Conservation (phyloP, 139 green algal genomes). For the Asterochloris erici region DNA sequence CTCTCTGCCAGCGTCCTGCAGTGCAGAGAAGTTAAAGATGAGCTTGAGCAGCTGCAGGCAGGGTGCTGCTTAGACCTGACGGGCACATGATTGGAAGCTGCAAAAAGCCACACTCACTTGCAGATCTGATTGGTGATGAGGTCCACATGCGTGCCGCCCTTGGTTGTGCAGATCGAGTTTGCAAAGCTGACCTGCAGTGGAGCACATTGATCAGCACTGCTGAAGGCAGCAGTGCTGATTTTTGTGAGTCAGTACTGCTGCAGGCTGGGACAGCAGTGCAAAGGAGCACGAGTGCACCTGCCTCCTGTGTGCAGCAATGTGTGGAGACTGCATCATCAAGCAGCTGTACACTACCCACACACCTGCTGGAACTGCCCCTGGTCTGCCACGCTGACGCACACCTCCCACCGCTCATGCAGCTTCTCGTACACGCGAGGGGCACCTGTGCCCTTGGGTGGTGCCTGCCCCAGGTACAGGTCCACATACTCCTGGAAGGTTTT, state of each 20-base stretch:
- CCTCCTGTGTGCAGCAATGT: background rate
- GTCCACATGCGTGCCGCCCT: conserved; percentile 97
- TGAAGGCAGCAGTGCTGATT: background rate
- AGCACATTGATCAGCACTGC: background rate
- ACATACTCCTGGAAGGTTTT: conserved; percentile 96
- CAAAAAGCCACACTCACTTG: conserved; percentile 45
- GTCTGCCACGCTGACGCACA: conserved; percentile 83
- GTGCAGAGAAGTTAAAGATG: background rate
- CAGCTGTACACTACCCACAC: background rate
- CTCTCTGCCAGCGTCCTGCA: conserved; percentile 70
- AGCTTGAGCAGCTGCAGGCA: background rate
- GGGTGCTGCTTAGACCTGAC: background rate
- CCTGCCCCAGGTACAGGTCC: conserved; percentile 78
- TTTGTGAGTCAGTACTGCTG: background rate
- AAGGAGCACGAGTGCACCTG: background rate
- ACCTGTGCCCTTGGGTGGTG: conserved; percentile 34
- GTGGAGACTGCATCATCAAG: no score
- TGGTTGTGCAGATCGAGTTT: conserved; percentile 96
- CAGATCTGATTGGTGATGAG: conserved; percentile 86
- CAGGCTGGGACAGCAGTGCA: background rate
- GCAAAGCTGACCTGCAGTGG: conserved; percentile 92
- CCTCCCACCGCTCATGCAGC: conserved; percentile 93
- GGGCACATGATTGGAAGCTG: background rate
- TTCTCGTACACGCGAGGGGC: conserved; percentile 81
- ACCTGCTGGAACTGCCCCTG: conserved; percentile 88